A percentile compares a stretch with the other conserved stretches of the same genome.
phyloP scores from a whole-genome alignment of 163 green algal genomes.

The Chlamydomonas reinhardtii region DNA sequence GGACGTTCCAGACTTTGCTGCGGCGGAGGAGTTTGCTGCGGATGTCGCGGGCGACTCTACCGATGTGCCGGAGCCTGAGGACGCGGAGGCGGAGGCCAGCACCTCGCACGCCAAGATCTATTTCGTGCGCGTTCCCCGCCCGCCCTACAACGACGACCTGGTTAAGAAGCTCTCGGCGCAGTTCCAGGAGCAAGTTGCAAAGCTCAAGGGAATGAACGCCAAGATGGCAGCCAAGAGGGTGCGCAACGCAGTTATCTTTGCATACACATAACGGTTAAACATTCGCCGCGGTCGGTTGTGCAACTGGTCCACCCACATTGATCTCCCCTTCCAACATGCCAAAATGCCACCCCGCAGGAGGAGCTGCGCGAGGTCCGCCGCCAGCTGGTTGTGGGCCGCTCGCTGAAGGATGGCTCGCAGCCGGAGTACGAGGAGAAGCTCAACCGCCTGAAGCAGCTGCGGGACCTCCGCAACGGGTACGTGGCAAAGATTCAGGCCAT shows the following conservation, averaged over 20 bases:
- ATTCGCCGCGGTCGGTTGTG: neutral
- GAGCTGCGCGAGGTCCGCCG: slow-evolving; percentile 61
- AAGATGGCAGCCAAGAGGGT: slow-evolving; percentile 66
- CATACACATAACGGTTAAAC: neutral
- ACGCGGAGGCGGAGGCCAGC: slow-evolving; percentile 9
- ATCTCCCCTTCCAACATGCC: neutral
- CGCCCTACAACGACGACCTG: slow-evolving; percentile 60
- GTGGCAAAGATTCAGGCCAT: slow-evolving; percentile 42
- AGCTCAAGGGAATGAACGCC: slow-evolving; percentile 68
- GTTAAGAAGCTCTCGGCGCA: slow-evolving; percentile 66
- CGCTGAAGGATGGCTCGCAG: slow-evolving; percentile 60
- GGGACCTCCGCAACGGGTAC: slow-evolving; percentile 51
- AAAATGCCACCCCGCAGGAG: slow-evolving; percentile 50
- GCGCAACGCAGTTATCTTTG: neutral
- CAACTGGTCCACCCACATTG: neutral
- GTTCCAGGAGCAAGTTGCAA: slow-evolving; percentile 59
- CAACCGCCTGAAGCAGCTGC: slow-evolving; percentile 57
- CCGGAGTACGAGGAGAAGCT: slow-evolving; percentile 76
- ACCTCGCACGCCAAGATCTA: slow-evolving; percentile 58
- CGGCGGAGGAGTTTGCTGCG: slow-evolving; percentile 28
- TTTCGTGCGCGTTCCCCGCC: slow-evolving; percentile 66
- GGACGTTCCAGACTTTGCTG: slow-evolving; percentile 40
- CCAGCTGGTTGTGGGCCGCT: slow-evolving; percentile 60
- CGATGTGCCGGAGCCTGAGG: slow-evolving; percentile 34
- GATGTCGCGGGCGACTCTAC: slow-evolving; percentile 23